Conservation (phyloP, 768 basidiomycete species). For the Termitomyces sp. region DNA sequence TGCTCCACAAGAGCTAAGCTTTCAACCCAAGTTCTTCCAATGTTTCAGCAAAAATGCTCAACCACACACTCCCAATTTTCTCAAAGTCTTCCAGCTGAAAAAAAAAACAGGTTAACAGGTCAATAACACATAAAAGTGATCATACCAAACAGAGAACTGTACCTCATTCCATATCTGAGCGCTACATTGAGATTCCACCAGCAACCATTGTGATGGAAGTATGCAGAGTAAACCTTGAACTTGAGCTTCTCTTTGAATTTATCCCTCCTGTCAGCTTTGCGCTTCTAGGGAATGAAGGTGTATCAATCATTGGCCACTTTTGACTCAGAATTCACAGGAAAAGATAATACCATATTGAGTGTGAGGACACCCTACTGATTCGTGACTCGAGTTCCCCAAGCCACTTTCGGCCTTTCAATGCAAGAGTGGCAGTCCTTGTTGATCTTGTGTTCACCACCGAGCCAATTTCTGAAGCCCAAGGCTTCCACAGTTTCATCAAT, state of each 20-base stretch:
- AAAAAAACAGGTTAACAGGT: too few species aligned
- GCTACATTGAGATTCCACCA: slow-evolving; percentile 51
- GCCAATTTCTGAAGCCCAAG: slow-evolving; percentile 70
- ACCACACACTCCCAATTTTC: slow-evolving; percentile 35
- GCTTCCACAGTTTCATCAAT: slow-evolving; percentile 40
- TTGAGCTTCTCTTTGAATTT: slow-evolving; percentile 32
- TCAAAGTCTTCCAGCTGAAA: slow-evolving; percentile 42
- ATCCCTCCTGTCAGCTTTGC: slow-evolving; percentile 23
- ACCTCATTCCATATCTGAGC: slow-evolving; percentile 51
- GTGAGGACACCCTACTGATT: slow-evolving; percentile 65
- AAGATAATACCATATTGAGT: slow-evolving; percentile 62
- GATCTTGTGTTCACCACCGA: slow-evolving; percentile 82
- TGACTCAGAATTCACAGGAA: not conserved
- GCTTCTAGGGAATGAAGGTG: slow-evolving; percentile 23
- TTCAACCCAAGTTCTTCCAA: slow-evolving; percentile 24
- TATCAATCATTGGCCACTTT: not conserved
- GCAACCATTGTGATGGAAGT: slow-evolving; percentile 35
- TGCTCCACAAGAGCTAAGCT: not conserved
- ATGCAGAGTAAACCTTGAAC: slow-evolving; percentile 33
- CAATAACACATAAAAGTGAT: not conserved
- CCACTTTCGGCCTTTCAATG: slow-evolving; percentile 62
- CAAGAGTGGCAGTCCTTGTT: slow-evolving; percentile 74
- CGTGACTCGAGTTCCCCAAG: slow-evolving; percentile 64
- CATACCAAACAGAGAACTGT: not conserved
- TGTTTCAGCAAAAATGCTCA: slow-evolving; percentile 34